Conservation (phyloP, 768 basidiomycete genomes). For the Lactarius tabidus region DNA sequence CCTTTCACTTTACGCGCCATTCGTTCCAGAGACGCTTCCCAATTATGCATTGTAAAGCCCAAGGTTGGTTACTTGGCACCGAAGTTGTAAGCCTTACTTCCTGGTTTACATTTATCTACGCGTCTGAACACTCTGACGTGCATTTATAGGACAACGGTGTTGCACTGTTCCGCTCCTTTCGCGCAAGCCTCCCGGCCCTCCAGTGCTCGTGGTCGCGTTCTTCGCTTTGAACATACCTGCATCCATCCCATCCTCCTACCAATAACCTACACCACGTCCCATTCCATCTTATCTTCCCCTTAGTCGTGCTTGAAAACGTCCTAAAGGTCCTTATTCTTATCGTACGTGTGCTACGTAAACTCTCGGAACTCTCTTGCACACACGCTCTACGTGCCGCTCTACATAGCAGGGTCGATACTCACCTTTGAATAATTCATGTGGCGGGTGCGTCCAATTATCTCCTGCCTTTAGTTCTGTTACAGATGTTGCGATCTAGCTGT, state of each 20-base stretch:
- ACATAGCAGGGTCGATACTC: slow-evolving; percentile 97
- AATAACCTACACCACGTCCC: slow-evolving; percentile 42
- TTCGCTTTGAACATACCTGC: slow-evolving; percentile 53
- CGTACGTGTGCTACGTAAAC: slow-evolving; percentile 67
- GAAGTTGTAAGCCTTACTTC: slow-evolving; percentile 49
- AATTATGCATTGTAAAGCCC: slow-evolving; percentile 71
- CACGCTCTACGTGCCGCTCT: too few species aligned
- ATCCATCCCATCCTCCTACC: slow-evolving; percentile 32
- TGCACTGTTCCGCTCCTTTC: slow-evolving; percentile 83
- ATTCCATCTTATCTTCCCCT: slow-evolving; percentile 58
- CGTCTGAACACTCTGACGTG: neutral
- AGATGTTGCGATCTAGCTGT: slow-evolving; percentile 42
- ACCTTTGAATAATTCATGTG: slow-evolving; percentile 94
- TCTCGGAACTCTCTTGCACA: slow-evolving; percentile 77
- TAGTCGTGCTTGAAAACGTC: slow-evolving; percentile 61
- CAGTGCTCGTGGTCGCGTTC: slow-evolving; percentile 48
- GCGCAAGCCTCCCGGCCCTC: slow-evolving; percentile 71
- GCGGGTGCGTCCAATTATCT: slow-evolving; percentile 53
- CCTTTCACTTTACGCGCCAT: slow-evolving; percentile 6
- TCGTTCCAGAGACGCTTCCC: slow-evolving; percentile 55
- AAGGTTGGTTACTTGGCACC: slow-evolving; percentile 82
- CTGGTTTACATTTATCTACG: neutral
- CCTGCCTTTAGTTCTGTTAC: slow-evolving; percentile 4
- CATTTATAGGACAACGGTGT: slow-evolving; percentile 82
- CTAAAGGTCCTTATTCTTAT: slow-evolving; percentile 72